These are phyloP conservation scores for Drechslerella dactyloides DNA, from an alignment of 2,329 filamentous ascomycete species.

Conservation along the genomic window DNA sequence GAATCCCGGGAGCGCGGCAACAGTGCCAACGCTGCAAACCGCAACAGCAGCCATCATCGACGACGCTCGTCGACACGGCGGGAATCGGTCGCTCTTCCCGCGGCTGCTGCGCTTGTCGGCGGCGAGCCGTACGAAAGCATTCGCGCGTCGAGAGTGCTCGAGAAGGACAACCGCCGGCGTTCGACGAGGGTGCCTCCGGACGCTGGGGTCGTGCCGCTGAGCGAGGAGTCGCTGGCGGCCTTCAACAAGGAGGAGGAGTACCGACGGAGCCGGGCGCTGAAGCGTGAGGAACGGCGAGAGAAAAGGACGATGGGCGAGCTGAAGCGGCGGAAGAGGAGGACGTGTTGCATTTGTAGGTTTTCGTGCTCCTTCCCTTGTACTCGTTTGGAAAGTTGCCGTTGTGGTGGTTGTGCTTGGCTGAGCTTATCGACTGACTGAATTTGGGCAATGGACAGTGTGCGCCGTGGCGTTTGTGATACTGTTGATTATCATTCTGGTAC, in stretches of 20 bases:
- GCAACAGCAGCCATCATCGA: background rate
- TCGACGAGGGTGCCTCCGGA: constrained; percentile 26
- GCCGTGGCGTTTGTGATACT: constrained; percentile 58
- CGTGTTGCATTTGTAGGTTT: constrained; percentile 56
- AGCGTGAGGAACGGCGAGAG: constrained; percentile 36
- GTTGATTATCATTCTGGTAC: constrained; percentile 61
- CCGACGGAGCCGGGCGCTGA: constrained; percentile 31
- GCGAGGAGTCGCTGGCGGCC: constrained; percentile 38
- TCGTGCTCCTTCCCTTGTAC: background rate
- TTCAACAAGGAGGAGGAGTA: constrained; percentile 46
- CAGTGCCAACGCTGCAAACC: background rate
- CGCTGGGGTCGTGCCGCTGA: constrained; percentile 32
- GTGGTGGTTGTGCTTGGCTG: too few relatives aligned
- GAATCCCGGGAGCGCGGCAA: constrained; percentile 14
- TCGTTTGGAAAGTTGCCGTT: background rate
- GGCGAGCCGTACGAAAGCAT: constrained; percentile 15
- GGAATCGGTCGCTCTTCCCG: background rate
- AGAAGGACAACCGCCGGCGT: background rate
- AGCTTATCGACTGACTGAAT: constrained; percentile 3
- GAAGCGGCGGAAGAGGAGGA: constrained; percentile 58
- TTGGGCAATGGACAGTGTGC: constrained; percentile 55
- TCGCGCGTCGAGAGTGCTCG: background rate
- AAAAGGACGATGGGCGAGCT: constrained; percentile 20
- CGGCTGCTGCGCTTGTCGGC: constrained; percentile 20
- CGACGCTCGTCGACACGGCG: background rate